phyloP scores from a whole-genome alignment of 2,329 filamentous ascomycete species.

The Bimuria novae-zelandiae region DNA sequence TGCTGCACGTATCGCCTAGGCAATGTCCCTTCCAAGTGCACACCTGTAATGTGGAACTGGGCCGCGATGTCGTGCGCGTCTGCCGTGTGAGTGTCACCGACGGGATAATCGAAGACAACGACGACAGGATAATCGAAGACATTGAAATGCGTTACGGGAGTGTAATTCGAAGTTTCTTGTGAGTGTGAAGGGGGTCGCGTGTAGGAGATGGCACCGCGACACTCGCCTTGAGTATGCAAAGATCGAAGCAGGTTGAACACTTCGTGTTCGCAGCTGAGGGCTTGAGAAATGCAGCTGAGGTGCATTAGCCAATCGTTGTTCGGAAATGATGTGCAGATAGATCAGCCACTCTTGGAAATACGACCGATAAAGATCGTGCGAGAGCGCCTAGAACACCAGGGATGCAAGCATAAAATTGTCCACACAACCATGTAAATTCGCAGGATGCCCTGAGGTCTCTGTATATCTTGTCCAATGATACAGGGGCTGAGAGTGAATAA shows the following conservation, averaged over 20 bases:
- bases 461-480: no score
- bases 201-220: not conserved
- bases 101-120: slow-evolving; percentile 5
- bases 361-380: not conserved
- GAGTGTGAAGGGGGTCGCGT: not conserved
- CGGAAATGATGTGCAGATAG: not conserved
- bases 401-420: no score
- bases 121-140: no score
- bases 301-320: not conserved
- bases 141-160: no score
- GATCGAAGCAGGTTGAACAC: not conserved
- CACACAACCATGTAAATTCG: no score
- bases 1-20: slow-evolving; percentile 24
- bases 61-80: slow-evolving; percentile 4
- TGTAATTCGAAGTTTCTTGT: no score
- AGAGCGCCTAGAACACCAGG: not conserved
- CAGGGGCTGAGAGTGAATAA: no score
- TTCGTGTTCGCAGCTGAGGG: slow-evolving; percentile 4
- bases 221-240: not conserved
- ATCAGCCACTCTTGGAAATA: not conserved
- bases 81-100: not conserved
- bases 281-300: not conserved
- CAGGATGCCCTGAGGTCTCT: no score
- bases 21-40: slow-evolving; percentile 21
- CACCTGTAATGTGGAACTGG: slow-evolving; percentile 6